phyloP scores from a whole-genome alignment of 2,329 filamentous ascomycete genomes.

The Mycosphaerella arachidis region DNA sequence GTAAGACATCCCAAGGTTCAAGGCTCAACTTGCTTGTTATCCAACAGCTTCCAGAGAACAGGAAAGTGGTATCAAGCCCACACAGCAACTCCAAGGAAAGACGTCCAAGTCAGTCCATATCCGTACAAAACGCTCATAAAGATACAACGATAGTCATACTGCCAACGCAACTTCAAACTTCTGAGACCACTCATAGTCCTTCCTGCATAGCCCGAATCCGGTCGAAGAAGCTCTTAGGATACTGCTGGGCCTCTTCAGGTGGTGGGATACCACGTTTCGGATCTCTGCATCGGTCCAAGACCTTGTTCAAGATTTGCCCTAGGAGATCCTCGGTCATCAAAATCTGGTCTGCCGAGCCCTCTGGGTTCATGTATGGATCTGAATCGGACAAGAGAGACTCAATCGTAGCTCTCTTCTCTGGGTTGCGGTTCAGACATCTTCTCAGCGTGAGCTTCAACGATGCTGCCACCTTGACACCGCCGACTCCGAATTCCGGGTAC shows the following conservation, averaged over 20 bases:
- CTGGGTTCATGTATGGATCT: conserved; percentile 57
- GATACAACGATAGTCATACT: not conserved
- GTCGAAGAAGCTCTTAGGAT: conserved; percentile 45
- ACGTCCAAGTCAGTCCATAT: not conserved
- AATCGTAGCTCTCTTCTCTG: conserved; percentile 53
- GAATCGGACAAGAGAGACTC: conserved; percentile 51
- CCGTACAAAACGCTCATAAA: not conserved
- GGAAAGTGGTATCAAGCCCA: not conserved
- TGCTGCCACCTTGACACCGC: conserved; percentile 54
- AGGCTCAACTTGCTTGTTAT: not conserved
- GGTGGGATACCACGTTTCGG: conserved; percentile 49
- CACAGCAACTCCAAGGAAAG: not conserved
- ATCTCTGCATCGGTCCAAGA: conserved; percentile 56
- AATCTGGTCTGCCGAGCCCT: conserved; percentile 44
- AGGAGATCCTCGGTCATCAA: conserved; percentile 56
- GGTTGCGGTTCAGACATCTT: conserved; percentile 56
- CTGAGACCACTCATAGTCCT: conserved; percentile 13
- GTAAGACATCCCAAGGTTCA: not conserved
- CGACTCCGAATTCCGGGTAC: conserved; percentile 65
- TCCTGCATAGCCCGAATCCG: conserved; percentile 44
- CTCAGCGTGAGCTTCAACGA: conserved; percentile 54
- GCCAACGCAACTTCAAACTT: not conserved
- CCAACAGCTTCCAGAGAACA: not conserved
- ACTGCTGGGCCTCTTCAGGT: conserved; percentile 50
- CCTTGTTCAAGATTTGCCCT: conserved; percentile 55